These are phyloP conservation scores for Calonectria pteridis DNA, from an alignment of 2,329 filamentous ascomycete species.

Conservation along the genomic window DNA sequence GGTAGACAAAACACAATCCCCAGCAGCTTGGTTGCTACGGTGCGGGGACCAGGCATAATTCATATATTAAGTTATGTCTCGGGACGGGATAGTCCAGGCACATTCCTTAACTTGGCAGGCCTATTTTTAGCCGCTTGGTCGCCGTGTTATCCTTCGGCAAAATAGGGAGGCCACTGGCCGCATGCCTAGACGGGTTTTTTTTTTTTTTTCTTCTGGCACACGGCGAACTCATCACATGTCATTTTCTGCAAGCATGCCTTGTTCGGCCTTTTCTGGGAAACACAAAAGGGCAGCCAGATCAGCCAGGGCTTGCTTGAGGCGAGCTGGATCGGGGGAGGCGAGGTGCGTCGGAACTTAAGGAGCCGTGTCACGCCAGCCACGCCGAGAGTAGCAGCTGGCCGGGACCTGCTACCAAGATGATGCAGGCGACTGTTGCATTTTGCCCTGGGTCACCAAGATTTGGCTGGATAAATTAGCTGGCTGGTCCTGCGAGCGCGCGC, in stretches of 20 bases:
- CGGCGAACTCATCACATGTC: not conserved
- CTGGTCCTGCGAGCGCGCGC: not conserved
- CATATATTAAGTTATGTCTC: conserved; percentile 5
- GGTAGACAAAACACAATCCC: not conserved
- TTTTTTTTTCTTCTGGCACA: not conserved
- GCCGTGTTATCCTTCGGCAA: not conserved
- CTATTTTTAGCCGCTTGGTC: conserved; percentile 3
- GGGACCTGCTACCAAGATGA: conserved; percentile 24
- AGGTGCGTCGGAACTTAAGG: conserved; percentile 16
- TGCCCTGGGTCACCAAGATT: not conserved
- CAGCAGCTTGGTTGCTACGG: not conserved
- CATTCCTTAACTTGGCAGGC: not conserved
- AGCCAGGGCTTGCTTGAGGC: not conserved
- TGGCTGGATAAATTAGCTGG: not conserved
- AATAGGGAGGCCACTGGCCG: not conserved
- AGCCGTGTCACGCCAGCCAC: conserved; percentile 10
- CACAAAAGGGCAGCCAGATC: not conserved
- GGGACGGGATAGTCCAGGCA: conserved; percentile 10
- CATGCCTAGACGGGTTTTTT: not conserved
- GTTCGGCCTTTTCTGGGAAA: not conserved
- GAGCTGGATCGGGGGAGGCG: not conserved
- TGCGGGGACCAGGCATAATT: conserved; percentile 7
- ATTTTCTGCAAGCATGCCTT: not conserved
- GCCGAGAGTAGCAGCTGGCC: conserved; percentile 14
- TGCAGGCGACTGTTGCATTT: conserved; percentile 26